Evolutionary conservation across 2,329 filamentous ascomycete genomes (phyloP), one percentile per base, ranked within the genome.

Genomic region (Colletotrichum musae): DNA sequence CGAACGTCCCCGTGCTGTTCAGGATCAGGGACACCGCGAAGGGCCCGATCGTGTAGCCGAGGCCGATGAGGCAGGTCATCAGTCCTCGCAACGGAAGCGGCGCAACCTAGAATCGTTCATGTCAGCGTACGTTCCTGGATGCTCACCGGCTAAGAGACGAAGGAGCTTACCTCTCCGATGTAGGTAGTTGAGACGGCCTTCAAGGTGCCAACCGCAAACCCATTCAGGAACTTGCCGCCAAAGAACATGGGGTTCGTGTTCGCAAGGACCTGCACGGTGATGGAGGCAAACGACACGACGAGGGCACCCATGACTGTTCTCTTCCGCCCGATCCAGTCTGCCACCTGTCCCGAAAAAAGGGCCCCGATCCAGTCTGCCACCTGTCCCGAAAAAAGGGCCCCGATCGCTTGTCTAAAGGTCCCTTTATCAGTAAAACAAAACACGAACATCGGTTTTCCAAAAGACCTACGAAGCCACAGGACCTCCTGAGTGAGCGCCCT

Each of bases 221-320:
- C 81, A 52, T 82, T 82, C 45, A 83, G 66, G 63, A 82, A 80
- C 70, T 83, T 83, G 18, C 80, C 80, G 28, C 77, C 75, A 60
- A 82, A 82, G 74, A 82, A 82, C 24, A 79, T 70, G 18, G 73
- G 75, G 28, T 81, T 81, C 2, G 79, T 76, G 0, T 80, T 82
- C 6, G 80, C 76, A 13, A 81, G 74, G 47, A 82, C 80, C 70
- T 82, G 80, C 73, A 82, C 75, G 4, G 78, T 80, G 50, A 82
- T 74, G 21, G 80, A 78, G 16, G 74, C 79, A 58, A 79, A 80
- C 9, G 78, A 75, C n/a, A 82, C 72, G 13, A 77, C 66, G 1
- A 82, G 74, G 32, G 77, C 77, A 50, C 77, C 70, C 12, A 80
- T 76, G 24, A 82, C 7, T 74, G 73, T 58, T 12, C 51, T 13